Evolutionary conservation across 345 rosid genomes (phyloP).

Genomic region (Salix caprea): DNA sequence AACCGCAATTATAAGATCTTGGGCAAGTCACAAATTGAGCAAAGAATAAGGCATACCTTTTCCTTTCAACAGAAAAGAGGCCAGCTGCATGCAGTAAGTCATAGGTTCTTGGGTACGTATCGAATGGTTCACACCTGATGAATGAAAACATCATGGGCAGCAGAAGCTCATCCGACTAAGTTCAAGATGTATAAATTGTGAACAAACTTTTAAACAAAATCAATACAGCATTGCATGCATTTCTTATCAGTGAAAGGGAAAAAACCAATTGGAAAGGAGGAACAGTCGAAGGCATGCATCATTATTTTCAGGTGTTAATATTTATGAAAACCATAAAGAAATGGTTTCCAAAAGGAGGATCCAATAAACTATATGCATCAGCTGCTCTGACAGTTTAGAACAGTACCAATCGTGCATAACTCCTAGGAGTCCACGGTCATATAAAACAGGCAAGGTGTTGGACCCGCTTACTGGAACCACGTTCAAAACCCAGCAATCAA

Average conservation of each 20-base stretch:
- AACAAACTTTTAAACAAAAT: neutral
- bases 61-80: slow-evolving; percentile 81
- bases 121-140: slow-evolving; percentile 93
- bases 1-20: neutral
- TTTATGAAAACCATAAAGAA: neutral
- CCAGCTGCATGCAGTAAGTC: slow-evolving; percentile 84
- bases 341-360: neutral
- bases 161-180: neutral
- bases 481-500: slow-evolving; percentile 88
- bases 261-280: neutral
- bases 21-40: neutral
- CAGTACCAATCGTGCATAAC: slow-evolving; percentile 95
- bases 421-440: slow-evolving; percentile 92
- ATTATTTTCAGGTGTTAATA: neutral
- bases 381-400: slow-evolving; percentile 12
- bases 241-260: neutral
- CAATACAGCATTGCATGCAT: neutral
- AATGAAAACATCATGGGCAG: neutral
- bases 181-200: neutral
- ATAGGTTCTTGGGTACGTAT: slow-evolving; percentile 95
- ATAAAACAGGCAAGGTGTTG: slow-evolving; percentile 89
- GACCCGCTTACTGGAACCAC: slow-evolving; percentile 89
- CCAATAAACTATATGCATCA: slow-evolving; percentile 1
- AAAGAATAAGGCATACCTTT: slow-evolving; percentile 44
- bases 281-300: neutral